phyloP scores from a whole-genome alignment of 2,329 filamentous ascomycete species.

The Chrysoporthe cubensis region DNA sequence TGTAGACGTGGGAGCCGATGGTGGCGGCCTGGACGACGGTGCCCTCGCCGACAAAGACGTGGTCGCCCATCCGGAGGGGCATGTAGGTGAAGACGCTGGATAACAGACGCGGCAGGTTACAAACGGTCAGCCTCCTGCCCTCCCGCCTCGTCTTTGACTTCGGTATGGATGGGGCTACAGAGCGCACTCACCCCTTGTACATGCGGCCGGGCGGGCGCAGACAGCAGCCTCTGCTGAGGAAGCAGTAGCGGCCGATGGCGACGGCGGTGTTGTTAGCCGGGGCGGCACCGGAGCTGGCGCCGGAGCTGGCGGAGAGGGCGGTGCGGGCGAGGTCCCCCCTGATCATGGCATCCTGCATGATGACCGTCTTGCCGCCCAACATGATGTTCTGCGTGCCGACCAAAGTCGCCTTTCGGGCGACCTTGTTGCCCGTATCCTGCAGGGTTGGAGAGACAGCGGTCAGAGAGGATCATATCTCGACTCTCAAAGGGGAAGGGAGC shows the following conservation, averaged over 20 bases:
- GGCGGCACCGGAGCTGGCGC: slow-evolving; percentile 43
- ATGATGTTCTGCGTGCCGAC: slow-evolving; percentile 98
- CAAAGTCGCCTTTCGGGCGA: slow-evolving; percentile 87
- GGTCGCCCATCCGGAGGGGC: slow-evolving; percentile 89
- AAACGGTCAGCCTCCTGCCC: not conserved
- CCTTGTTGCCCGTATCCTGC: slow-evolving; percentile 97
- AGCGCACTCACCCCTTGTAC: slow-evolving; percentile 66
- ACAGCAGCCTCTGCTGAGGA: slow-evolving; percentile 77
- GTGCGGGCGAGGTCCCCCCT: slow-evolving; percentile 81
- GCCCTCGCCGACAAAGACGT: slow-evolving; percentile 82
- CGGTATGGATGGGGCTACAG: not conserved
- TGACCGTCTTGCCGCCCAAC: slow-evolving; percentile 92
- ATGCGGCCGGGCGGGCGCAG: slow-evolving; percentile 83
- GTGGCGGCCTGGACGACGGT: slow-evolving; percentile 81
- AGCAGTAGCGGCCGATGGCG: slow-evolving; percentile 88
- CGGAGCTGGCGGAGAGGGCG: slow-evolving; percentile 46
- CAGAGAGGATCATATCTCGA: not conserved
- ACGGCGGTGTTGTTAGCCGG: slow-evolving; percentile 69
- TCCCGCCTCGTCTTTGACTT: not conserved
- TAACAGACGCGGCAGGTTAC: not conserved
- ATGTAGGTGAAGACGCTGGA: slow-evolving; percentile 75
- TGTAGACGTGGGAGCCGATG: slow-evolving; percentile 83
- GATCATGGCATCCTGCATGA: slow-evolving; percentile 93
- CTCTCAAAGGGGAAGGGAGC: slow-evolving; percentile 32
- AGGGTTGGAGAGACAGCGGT: slow-evolving; percentile 1